Conservation (phyloP, 2,329 filamentous ascomycete genomes). For the Blumeria hordei region DNA sequence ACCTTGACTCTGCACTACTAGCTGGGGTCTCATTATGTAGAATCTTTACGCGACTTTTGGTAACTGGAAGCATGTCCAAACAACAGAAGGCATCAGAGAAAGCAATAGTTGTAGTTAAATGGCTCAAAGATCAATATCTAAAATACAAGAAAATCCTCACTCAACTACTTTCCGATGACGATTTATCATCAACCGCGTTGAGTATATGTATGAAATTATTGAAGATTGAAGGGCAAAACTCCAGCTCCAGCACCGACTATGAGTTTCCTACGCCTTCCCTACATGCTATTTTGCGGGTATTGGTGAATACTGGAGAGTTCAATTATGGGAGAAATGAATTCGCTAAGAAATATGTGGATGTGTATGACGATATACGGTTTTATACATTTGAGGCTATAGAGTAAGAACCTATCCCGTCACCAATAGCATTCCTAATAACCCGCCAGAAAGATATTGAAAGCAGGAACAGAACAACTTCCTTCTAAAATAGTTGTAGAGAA, state of each 20-base stretch:
- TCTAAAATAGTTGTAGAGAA: constrained; percentile 23
- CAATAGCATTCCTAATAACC: constrained; percentile 3
- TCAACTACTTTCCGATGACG: constrained; percentile 31
- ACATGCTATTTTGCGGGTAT: constrained; percentile 31
- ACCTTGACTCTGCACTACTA: constrained; percentile 32
- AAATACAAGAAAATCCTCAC: constrained; percentile 45
- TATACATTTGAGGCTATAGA: constrained; percentile 54
- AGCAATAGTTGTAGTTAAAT: constrained; percentile 48
- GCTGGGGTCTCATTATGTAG: constrained; percentile 65
- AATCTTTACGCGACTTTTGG: constrained; percentile 61
- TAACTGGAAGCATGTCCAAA: constrained; percentile 43
- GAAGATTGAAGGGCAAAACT: constrained; percentile 49
- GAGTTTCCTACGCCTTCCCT: constrained; percentile 48
- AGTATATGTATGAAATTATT: constrained; percentile 63
- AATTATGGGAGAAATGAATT: constrained; percentile 46
- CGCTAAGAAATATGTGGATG: constrained; percentile 50
- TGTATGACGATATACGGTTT: constrained; percentile 66
- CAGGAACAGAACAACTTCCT: constrained; percentile 11
- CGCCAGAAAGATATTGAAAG: constrained; percentile 16
- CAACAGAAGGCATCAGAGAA: constrained; percentile 43
- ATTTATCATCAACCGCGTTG: constrained; percentile 46
- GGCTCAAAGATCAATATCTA: constrained; percentile 51
- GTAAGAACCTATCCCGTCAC: constrained; percentile 23
- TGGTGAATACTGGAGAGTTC: constrained; percentile 33
- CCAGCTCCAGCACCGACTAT: constrained; percentile 35